Conservation (phyloP, 495 filamentous ascomycete genomes). For the Elasticomyces elasticus region DNA sequence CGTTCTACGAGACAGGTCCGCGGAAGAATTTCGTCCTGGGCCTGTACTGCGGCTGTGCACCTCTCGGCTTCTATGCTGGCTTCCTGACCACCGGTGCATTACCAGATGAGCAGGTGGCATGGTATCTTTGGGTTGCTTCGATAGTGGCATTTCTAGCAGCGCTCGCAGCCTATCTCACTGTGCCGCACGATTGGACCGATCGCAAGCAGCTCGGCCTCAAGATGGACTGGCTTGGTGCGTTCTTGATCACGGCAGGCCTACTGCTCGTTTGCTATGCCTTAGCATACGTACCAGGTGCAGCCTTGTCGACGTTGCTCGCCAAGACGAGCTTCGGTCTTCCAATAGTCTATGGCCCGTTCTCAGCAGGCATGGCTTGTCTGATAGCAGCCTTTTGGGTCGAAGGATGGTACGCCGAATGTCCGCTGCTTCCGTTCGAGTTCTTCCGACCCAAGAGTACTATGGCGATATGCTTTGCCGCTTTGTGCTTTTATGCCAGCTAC, state of each 20-base stretch:
- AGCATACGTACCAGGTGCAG: slow-evolving; percentile 37
- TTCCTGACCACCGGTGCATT: slow-evolving; percentile 69
- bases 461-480: slow-evolving; percentile 53
- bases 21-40: slow-evolving; percentile 79
- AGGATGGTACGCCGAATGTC: slow-evolving; percentile 61
- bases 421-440: slow-evolving; percentile 64
- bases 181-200: slow-evolving; percentile 54
- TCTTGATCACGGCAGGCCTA: slow-evolving; percentile 56
- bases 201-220: slow-evolving; percentile 37
- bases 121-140: slow-evolving; percentile 74
- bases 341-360: slow-evolving; percentile 54
- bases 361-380: slow-evolving; percentile 49
- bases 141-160: slow-evolving; percentile 43
- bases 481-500: slow-evolving; percentile 68
- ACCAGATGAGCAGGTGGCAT: slow-evolving; percentile 54
- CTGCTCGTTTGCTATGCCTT: slow-evolving; percentile 69
- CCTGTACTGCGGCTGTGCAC: slow-evolving; percentile 68
- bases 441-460: slow-evolving; percentile 66
- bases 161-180: slow-evolving; percentile 47
- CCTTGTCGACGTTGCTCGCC: slow-evolving; percentile 49
- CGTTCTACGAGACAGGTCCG: slow-evolving; percentile 71
- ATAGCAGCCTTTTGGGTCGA: slow-evolving; percentile 58
- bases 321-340: slow-evolving; percentile 61
- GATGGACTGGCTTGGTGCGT: slow-evolving; percentile 65
- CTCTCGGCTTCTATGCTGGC: slow-evolving; percentile 71